phyloP scores from a whole-genome alignment of 2,329 filamentous ascomycete genomes.

The Curvularia sp. region DNA sequence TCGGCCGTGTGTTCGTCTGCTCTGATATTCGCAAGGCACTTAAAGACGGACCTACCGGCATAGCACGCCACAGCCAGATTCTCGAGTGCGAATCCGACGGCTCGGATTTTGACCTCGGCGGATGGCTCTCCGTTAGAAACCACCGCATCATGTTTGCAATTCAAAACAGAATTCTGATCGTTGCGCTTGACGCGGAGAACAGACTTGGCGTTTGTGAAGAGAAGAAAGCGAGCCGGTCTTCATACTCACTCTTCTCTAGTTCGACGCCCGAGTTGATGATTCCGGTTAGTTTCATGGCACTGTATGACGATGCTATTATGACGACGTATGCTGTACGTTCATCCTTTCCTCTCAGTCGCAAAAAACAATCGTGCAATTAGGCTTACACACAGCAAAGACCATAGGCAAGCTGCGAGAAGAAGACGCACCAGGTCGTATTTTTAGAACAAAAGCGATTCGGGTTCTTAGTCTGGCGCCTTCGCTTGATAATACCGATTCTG shows the following conservation, averaged over 20 bases:
- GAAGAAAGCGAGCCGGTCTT: background rate
- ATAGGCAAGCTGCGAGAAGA: constrained; percentile 7
- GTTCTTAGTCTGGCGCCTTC: constrained; percentile 14
- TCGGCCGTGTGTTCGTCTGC: constrained; percentile 12
- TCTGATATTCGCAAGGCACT: constrained; percentile 12
- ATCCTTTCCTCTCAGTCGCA: background rate
- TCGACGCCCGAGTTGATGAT: constrained; percentile 5
- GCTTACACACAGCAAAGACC: constrained; percentile 2
- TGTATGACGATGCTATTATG: constrained; percentile 15
- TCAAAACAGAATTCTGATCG: constrained; percentile 1
- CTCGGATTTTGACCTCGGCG: constrained; percentile 6
- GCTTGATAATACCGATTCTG: background rate
- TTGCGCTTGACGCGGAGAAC: constrained; percentile 1
- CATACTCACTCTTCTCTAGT: constrained; percentile 4
- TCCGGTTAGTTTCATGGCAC: constrained; percentile 13
- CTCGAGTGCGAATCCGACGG: constrained; percentile 12
- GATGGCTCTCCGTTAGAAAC: constrained; percentile 10
- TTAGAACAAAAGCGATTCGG: constrained; percentile 13
- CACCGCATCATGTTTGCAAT: constrained; percentile 14
- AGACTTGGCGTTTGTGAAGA: background rate
- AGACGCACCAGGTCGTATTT: background rate
- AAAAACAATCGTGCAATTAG: background rate
- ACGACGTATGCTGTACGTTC: constrained; percentile 10
- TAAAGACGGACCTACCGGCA: background rate
- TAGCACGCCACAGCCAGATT: constrained; percentile 5